Conservation (phyloP, 805 yeast genomes). For the Candida boidinii region DNA sequence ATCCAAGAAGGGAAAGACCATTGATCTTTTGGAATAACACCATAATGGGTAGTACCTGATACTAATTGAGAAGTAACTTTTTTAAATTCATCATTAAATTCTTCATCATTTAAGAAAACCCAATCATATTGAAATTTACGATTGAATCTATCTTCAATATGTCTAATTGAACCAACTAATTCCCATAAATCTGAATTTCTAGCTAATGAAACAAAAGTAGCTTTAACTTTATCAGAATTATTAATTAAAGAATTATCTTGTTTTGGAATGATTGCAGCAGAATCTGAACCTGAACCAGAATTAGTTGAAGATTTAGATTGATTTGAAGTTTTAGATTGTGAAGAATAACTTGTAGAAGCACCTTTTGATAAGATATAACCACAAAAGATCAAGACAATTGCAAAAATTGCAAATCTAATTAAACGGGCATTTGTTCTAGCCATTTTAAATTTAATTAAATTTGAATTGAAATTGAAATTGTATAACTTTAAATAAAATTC, state of each 20-base stretch:
- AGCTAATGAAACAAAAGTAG: constrained; percentile 76
- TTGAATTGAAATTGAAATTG: too few species aligned
- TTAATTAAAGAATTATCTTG: constrained; percentile 5
- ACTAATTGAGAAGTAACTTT: constrained; percentile 55
- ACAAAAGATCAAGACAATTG: constrained; percentile 34
- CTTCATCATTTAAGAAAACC: constrained; percentile 89
- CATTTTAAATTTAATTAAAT: constrained; percentile 15
- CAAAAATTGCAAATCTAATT: constrained; percentile 39
- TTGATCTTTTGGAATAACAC: constrained; percentile 71
- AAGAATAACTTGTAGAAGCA: constrained; percentile 25
- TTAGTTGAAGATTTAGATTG: constrained; percentile 3
- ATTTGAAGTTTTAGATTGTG: constrained; percentile 3
- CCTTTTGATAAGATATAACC: constrained; percentile 41
- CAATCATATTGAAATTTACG: constrained; percentile 77
- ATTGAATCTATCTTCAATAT: constrained; percentile 88
- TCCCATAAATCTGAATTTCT: constrained; percentile 65
- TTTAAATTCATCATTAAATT: constrained; percentile 76
- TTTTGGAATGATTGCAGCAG: background rate
- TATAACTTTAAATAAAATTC: too few species aligned
- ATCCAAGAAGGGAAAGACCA: constrained; percentile 87
- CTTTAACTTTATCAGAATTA: constrained; percentile 44
- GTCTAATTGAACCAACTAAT: constrained; percentile 56
- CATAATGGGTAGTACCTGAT: constrained; percentile 74
- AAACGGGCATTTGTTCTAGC: constrained; percentile 41
- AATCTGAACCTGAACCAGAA: constrained; percentile 1